Base-by-base conservation (phyloP, 2,329 filamentous ascomycete genomes). In the Botrytis porri region DNA sequence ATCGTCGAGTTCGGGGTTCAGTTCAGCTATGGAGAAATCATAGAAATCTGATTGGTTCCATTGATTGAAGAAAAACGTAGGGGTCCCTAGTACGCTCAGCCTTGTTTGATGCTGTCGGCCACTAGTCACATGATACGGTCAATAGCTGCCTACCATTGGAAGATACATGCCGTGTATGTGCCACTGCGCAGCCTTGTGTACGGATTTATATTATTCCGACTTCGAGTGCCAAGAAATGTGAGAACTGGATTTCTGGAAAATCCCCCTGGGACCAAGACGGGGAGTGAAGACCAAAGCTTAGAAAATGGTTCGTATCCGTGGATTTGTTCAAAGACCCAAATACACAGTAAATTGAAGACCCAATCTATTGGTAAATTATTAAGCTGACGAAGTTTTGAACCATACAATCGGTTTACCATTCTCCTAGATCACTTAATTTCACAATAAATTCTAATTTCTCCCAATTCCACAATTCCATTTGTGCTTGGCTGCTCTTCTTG, bases 91-190 rank as follows among this genome's bases (percentile, higher is more conserved):
- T 7, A 14, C 16, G 25, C 12, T 51, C 48, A 51, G 48, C 48
- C 48, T 51, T 51, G 25, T n/a, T 5, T n/a, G 25, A 51, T n/a
- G 2, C 25, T 7, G 22, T 51, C 48, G 16, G 25, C 12, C 12
- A n/a, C 1, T 3, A 4, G 0, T 29, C 51, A 57, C 51, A n/a
- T 57, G 51, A 51, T 6, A 7, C 1, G 0, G 0, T 2, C 10
- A 1, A 25, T 1, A 0, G 48, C 48, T 14, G 22, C 14, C 45
- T 14, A 12, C 48, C 12, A n/a, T 51, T 51, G 48, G 22, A 14
- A 51, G 48, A 25, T 51, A 6, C 25, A 14, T 2, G 8, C 14
- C 5, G 22, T 51, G 48, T 3, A 5, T 51, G 48, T 54, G n/a
- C 51, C 14, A 29, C 1, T 4, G 8, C n/a, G 14, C 51, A 57